Conservation (phyloP, 345 rosid species). For the Diplotaxis tenuifolia region DNA sequence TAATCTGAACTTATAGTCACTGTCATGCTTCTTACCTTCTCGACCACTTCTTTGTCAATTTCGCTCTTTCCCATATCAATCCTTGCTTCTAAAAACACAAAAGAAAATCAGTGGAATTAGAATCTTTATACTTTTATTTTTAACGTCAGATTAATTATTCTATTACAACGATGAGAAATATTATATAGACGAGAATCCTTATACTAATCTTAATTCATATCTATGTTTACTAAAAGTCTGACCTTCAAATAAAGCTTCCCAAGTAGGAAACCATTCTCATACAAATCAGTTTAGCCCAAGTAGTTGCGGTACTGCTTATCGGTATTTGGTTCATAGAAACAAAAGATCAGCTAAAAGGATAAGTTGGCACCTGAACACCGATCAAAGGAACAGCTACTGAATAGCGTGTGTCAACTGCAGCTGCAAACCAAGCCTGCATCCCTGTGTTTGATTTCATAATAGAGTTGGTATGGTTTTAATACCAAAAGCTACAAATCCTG, state of each 20-base stretch:
- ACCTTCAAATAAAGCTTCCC: conserved; percentile 94
- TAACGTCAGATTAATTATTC: too few species aligned
- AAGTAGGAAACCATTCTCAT: background rate
- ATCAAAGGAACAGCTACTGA: conserved; percentile 72
- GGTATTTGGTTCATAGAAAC: background rate
- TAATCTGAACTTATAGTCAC: background rate
- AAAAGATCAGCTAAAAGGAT: background rate
- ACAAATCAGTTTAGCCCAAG: background rate
- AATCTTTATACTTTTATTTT: background rate
- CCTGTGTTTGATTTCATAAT: conserved; percentile 45
- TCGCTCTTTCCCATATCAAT: conserved; percentile 57
- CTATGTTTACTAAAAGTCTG: background rate
- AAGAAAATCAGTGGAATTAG: background rate
- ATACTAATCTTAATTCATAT: background rate
- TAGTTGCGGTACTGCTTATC: background rate
- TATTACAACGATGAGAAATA: too few species aligned
- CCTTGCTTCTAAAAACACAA: conserved; percentile 56
- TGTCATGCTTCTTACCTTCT: conserved; percentile 49
- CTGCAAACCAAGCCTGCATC: conserved; percentile 98
- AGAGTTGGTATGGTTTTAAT: background rate
- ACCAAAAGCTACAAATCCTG: background rate
- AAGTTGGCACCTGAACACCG: conserved; percentile 70
- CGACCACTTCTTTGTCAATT: conserved; percentile 78
- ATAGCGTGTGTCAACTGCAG: conserved; percentile 70
- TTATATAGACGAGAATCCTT: too few species aligned